Conservation (phyloP, 306 rosid genomes). For the Luffa acutangula region DNA sequence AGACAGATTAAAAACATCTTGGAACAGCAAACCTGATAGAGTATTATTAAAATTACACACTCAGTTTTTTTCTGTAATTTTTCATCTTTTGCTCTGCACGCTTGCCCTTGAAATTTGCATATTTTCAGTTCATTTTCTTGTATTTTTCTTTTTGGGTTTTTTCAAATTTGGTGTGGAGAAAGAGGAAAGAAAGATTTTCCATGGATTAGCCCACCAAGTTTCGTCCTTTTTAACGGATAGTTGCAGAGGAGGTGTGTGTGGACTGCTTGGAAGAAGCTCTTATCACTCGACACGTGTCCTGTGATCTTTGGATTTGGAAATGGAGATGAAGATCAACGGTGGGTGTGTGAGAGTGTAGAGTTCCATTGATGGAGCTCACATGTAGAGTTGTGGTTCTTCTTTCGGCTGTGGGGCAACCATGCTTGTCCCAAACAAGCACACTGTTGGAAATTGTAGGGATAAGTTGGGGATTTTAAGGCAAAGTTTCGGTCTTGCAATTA, state of each 20-base stretch:
- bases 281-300: neutral
- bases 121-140: neutral
- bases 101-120: constrained; percentile 8
- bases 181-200: constrained; percentile 6
- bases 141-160: neutral
- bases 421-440: neutral
- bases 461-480: neutral
- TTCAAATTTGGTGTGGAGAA: neutral
- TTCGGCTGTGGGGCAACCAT: neutral
- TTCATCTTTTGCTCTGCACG: constrained; percentile 1
- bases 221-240: constrained; percentile 11
- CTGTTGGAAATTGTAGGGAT: neutral
- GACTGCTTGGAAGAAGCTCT: neutral
- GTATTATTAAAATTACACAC: neutral
- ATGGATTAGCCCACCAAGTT: constrained; percentile 4
- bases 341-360: neutral
- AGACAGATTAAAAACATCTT: constrained; percentile 6
- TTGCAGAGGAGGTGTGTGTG: neutral
- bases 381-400: neutral
- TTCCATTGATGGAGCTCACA: neutral
- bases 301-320: neutral
- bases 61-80: neutral
- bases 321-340: neutral
- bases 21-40: neutral
- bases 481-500: neutral